Evolutionary conservation across 2,329 filamentous ascomycete species (phyloP).

Genomic region (Xylariaceae sp.): DNA sequence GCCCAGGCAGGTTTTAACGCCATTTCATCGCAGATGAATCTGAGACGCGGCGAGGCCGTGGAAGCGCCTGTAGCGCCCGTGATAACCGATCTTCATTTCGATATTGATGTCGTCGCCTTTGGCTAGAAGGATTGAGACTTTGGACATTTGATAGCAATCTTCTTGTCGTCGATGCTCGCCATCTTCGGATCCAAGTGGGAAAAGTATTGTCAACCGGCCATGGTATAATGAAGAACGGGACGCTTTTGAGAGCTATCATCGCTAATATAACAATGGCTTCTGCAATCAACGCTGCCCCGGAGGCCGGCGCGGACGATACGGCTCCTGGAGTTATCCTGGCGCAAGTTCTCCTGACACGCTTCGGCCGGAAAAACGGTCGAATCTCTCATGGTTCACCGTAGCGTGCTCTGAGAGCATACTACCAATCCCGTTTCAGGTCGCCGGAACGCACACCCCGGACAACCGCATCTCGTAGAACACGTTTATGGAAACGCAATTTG

Average conservation of each 20-base stretch:
- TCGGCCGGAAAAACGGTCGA: conserved; percentile 17
- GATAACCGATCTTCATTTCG: conserved; percentile 31
- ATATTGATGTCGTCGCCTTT: not conserved
- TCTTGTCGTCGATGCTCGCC: conserved; percentile 7
- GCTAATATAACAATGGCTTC: too few species aligned
- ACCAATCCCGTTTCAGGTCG: not conserved
- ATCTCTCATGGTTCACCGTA: too few species aligned
- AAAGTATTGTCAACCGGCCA: too few species aligned
- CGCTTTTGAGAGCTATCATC: too few species aligned
- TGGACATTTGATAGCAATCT: too few species aligned
- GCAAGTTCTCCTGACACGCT: not conserved
- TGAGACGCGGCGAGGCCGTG: conserved; percentile 40
- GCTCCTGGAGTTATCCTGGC: not conserved
- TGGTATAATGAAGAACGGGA: too few species aligned
- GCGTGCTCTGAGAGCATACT: too few species aligned
- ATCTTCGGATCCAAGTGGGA: not conserved
- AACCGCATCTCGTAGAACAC: not conserved
- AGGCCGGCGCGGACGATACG: too few species aligned
- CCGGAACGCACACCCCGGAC: not conserved
- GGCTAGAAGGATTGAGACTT: conserved; percentile 31
- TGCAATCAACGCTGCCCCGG: too few species aligned
- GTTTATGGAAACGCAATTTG: not conserved
- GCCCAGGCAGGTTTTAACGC: too few species aligned
- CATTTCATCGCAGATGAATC: conserved; percentile 37
- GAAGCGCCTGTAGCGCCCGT: conserved; percentile 47